Conservation (phyloP, 2,329 filamentous ascomycete genomes). For the Ophiostoma himal-ulmi region DNA sequence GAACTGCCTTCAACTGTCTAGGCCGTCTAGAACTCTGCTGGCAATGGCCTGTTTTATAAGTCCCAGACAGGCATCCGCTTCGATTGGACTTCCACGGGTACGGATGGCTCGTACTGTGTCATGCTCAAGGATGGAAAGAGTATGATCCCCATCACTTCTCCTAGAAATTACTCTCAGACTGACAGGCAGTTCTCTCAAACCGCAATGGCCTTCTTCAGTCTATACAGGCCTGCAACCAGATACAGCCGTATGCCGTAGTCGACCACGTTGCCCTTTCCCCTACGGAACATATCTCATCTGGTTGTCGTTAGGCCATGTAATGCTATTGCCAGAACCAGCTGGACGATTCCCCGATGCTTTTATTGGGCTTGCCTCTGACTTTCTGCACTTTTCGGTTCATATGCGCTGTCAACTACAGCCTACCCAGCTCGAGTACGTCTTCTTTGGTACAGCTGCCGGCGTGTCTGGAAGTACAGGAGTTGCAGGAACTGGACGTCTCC, state of each 20-base stretch:
- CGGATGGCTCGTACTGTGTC: not conserved
- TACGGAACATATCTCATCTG: not conserved
- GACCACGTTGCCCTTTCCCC: not conserved
- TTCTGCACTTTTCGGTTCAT: not conserved
- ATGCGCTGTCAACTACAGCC: not conserved
- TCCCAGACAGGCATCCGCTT: not conserved
- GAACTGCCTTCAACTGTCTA: not conserved
- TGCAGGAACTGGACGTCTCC: not conserved
- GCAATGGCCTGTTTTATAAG: not conserved
- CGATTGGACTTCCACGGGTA: not conserved
- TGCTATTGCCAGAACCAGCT: not conserved
- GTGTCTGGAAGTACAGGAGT: not conserved
- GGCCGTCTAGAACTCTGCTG: not conserved
- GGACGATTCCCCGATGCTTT: not conserved
- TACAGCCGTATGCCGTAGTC: not conserved
- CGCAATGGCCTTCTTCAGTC: not conserved
- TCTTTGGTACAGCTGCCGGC: not conserved
- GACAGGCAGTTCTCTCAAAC: not conserved
- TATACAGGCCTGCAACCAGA: not conserved
- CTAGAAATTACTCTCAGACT: not conserved
- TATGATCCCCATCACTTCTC: not conserved
- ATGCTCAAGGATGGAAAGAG: slow-evolving; percentile 3
- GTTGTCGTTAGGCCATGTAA: not conserved
- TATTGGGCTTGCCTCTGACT: not conserved
- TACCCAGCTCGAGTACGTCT: not conserved